phyloP scores from a whole-genome alignment of 495 filamentous ascomycete species.

The Daldinia caldariorum region DNA sequence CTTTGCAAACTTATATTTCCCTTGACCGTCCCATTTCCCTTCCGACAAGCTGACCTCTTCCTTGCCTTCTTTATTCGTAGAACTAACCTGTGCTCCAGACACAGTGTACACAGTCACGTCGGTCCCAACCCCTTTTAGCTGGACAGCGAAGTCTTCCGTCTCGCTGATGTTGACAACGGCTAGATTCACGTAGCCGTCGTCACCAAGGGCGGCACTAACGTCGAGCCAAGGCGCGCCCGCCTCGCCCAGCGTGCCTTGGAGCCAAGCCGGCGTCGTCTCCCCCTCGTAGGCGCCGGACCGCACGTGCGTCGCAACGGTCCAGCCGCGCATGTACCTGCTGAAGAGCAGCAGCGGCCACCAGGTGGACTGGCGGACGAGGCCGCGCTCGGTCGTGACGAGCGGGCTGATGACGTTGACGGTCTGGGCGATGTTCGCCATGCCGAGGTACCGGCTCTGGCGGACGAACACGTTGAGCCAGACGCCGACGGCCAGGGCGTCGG shows the following conservation, averaged over 20 bases:
- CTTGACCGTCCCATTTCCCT: constrained; percentile 68
- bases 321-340: constrained; percentile 77
- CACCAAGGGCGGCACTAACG: constrained; percentile 70
- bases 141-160: constrained; percentile 63
- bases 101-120: constrained; percentile 68
- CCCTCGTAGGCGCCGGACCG: constrained; percentile 68
- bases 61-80: constrained; percentile 67
- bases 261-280: constrained; percentile 70
- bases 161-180: constrained; percentile 76
- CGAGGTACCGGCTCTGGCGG: constrained; percentile 74
- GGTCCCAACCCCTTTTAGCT: constrained; percentile 62
- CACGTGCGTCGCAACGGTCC: constrained; percentile 70
- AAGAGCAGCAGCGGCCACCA: constrained; percentile 82
- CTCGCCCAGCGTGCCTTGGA: constrained; percentile 66
- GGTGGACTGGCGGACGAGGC: constrained; percentile 75
- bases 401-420: constrained; percentile 81
- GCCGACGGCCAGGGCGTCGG: constrained; percentile 77
- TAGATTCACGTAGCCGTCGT: constrained; percentile 69
- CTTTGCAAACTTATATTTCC: constrained; percentile 68
- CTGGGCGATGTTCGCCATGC: constrained; percentile 86
- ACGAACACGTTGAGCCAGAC: constrained; percentile 83
- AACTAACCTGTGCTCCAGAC: constrained; percentile 62
- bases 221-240: constrained; percentile 72
- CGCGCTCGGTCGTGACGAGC: constrained; percentile 72
- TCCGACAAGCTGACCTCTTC: constrained; percentile 69